Evolutionary conservation across 192 early-diverging fungal species (phyloP).

Genomic region (Gorgonomyces haynaldii): DNA sequence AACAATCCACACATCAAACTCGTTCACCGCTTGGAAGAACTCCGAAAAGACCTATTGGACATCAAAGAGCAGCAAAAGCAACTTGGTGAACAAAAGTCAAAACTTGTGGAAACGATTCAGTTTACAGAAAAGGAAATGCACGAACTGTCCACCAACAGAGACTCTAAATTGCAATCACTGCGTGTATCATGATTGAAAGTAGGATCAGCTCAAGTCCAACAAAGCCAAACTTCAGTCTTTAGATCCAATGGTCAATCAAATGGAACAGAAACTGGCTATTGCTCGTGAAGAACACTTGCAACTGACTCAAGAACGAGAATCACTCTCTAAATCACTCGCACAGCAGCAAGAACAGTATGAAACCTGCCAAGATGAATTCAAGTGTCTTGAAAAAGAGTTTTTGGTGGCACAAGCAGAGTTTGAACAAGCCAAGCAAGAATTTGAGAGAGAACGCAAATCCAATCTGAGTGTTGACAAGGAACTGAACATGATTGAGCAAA

Average conservation of each 20-base stretch:
- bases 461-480: too few species aligned
- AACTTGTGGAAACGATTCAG: slow-evolving; percentile 20
- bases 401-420: too few species aligned
- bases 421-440: neutral
- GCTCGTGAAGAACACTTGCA: slow-evolving; percentile 39
- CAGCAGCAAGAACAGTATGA: neutral
- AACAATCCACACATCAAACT: slow-evolving; percentile 51
- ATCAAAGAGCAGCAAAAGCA: slow-evolving; percentile 41
- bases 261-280: slow-evolving; percentile 56
- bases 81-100: slow-evolving; percentile 22
- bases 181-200: too few species aligned
- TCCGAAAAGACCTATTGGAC: too few species aligned
- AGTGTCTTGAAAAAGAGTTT: too few species aligned
- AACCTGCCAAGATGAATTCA: too few species aligned
- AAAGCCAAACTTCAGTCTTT: slow-evolving; percentile 55
- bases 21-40: slow-evolving; percentile 38
- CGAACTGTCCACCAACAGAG: slow-evolving; percentile 78
- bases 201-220: slow-evolving; percentile 52
- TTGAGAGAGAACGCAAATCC: neutral
- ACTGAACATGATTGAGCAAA: too few species aligned
- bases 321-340: neutral
- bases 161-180: slow-evolving; percentile 76
- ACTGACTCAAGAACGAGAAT: neutral
- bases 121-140: slow-evolving; percentile 62
- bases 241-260: slow-evolving; percentile 40